Percentiles rank a stretch among this genome's conserved stretches.
Conservation (phyloP, 345 rosid species). For the Reutealis trisperma region DNA sequence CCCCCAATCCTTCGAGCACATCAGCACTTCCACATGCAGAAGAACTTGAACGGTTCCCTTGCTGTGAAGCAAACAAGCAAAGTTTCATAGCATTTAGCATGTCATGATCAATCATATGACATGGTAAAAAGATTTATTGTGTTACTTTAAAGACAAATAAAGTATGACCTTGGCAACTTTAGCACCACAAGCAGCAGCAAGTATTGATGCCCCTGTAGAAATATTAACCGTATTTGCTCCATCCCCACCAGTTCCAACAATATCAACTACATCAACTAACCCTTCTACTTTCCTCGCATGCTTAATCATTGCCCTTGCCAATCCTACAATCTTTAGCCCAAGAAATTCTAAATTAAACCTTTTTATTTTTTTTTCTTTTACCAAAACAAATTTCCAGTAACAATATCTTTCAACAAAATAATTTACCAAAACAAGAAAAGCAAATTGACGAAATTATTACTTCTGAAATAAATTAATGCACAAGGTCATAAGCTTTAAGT, state of each 20-base stretch:
- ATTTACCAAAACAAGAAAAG: not conserved
- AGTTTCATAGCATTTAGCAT: not conserved
- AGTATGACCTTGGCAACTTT: conserved; percentile 83
- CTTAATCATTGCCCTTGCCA: conserved; percentile 85
- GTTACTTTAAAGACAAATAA: not conserved
- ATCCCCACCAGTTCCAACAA: conserved; percentile 96
- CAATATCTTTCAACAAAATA: not conserved
- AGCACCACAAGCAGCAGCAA: conserved; percentile 95
- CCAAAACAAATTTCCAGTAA: not conserved
- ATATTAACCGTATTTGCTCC: conserved; percentile 95
- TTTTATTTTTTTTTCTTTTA: not conserved
- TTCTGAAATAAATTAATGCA: conserved; percentile 3
- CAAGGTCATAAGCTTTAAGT: not conserved
- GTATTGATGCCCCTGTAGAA: conserved; percentile 90
- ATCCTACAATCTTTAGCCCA: conserved; percentile 64
- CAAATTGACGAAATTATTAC: not conserved
- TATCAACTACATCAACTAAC: conserved; percentile 68
- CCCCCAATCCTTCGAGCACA: conserved; percentile 80
- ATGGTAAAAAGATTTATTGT: not conserved
- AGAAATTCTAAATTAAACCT: not conserved
- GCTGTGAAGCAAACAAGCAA: conserved; percentile 46
- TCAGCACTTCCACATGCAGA: conserved; percentile 99
- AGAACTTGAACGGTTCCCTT: conserved; percentile 95
- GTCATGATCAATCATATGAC: not conserved
- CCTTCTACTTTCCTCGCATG: conserved; percentile 82